Conservation (phyloP, 805 yeast genomes). For the Wickerhamomyces subpelliculosus region DNA sequence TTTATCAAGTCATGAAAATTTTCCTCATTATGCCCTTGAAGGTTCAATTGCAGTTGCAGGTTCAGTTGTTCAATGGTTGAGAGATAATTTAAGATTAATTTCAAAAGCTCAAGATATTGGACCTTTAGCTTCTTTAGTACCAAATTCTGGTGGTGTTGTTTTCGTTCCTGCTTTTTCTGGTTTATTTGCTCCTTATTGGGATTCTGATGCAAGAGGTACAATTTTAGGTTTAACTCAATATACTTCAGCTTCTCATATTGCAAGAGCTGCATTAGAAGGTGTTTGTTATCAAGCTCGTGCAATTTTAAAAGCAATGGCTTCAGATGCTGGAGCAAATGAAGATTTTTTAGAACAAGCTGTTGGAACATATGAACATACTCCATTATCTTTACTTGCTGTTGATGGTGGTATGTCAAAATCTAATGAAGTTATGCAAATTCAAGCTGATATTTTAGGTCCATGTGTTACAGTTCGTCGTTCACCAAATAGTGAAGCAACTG, state of each 20-base stretch:
- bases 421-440: slow-evolving; percentile 87
- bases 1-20: slow-evolving; percentile 33
- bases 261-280: slow-evolving; percentile 92
- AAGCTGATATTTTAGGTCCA: slow-evolving; percentile 87
- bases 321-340: slow-evolving; percentile 59
- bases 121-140: slow-evolving; percentile 77
- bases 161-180: slow-evolving; percentile 96
- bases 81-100: slow-evolving; percentile 82
- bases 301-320: slow-evolving; percentile 82
- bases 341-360: slow-evolving; percentile 49
- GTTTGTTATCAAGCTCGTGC: slow-evolving; percentile 92
- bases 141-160: slow-evolving; percentile 82
- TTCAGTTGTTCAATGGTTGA: slow-evolving; percentile 86
- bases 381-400: slow-evolving; percentile 58
- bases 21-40: slow-evolving; percentile 85
- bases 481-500: slow-evolving; percentile 82
- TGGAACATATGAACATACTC: slow-evolving; percentile 36
- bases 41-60: slow-evolving; percentile 98
- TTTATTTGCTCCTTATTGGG: slow-evolving; percentile 94
- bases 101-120: slow-evolving; percentile 83
- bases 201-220: slow-evolving; percentile 85
- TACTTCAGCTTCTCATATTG: slow-evolving; percentile 87
- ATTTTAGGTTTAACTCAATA: slow-evolving; percentile 90
- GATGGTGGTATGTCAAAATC: slow-evolving; percentile 97
- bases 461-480: slow-evolving; percentile 78